Evolutionary conservation across 1,139 yeast species (phyloP).

Genomic region (Petasospora fabianii): DNA sequence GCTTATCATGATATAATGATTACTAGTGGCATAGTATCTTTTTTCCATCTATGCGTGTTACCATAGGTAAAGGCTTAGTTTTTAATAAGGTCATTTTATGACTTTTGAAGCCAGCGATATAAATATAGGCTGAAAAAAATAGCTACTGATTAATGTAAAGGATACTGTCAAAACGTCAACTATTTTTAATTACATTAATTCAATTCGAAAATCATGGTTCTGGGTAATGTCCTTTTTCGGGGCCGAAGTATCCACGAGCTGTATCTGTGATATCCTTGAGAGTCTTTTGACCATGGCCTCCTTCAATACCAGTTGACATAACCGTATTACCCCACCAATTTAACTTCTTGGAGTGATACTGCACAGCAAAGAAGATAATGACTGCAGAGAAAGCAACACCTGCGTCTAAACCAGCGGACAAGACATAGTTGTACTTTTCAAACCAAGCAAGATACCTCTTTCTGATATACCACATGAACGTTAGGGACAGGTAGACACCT

Average conservation of each 20-base stretch:
- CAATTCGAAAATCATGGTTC: neutral
- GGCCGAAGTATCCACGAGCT: constrained; percentile 45
- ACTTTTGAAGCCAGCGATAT: too few relatives aligned
- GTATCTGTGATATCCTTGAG: constrained; percentile 28
- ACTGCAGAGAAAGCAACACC: constrained; percentile 58
- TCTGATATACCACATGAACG: constrained; percentile 49
- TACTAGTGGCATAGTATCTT: too few relatives aligned
- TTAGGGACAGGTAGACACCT: constrained; percentile 57
- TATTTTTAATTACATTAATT: too few relatives aligned
- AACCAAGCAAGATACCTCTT: constrained; percentile 52
- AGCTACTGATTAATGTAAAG: too few relatives aligned
- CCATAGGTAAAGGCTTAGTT: too few relatives aligned
- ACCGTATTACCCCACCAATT: constrained; percentile 62
- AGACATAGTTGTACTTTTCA: constrained; percentile 61
- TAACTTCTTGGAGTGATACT: constrained; percentile 37
- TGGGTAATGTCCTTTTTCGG: constrained; percentile 37
- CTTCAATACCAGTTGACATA: constrained; percentile 42
- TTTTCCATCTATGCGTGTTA: too few relatives aligned
- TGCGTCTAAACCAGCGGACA: constrained; percentile 53
- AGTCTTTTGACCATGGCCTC: constrained; percentile 29
- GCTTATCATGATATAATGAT: too few relatives aligned
- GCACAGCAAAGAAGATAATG: constrained; percentile 51
- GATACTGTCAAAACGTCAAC: too few relatives aligned
- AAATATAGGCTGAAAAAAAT: too few relatives aligned
- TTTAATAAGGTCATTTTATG: too few relatives aligned